phyloP scores from a whole-genome alignment of 83 land plant species.

The Isoetes engelmannii region DNA sequence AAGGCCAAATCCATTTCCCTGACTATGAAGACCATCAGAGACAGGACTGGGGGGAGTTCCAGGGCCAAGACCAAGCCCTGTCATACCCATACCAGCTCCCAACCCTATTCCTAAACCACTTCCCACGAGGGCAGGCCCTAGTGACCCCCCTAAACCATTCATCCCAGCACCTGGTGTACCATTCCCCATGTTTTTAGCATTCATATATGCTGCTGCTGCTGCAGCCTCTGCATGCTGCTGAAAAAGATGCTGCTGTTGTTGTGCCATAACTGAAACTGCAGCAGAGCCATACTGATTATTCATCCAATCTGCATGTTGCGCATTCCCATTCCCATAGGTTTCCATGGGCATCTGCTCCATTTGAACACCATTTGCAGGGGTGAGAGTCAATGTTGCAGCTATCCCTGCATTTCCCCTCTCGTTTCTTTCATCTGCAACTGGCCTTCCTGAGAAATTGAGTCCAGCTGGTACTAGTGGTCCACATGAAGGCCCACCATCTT shows the following conservation, averaged over 20 bases:
- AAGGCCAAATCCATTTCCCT: slow-evolving; percentile 40
- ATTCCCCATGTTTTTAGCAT: slow-evolving; percentile 19
- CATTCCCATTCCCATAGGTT: slow-evolving; percentile 35
- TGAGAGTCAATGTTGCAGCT: background rate
- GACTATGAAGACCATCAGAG: slow-evolving; percentile 33
- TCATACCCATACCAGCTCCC: background rate
- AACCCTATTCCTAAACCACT: slow-evolving; percentile 7
- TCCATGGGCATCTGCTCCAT: slow-evolving; percentile 28
- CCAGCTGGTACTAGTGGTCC: slow-evolving; percentile 21
- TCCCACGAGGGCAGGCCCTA: slow-evolving; percentile 14
- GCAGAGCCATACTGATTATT: slow-evolving; percentile 8
- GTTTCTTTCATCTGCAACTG: slow-evolving; percentile 8
- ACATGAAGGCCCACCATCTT: slow-evolving; percentile 34
- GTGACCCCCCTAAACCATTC: slow-evolving; percentile 31
- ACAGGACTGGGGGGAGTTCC: slow-evolving; percentile 39
- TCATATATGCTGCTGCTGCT: slow-evolving; percentile 33
- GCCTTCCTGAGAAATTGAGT: slow-evolving; percentile 14
- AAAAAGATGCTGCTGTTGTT: slow-evolving; percentile 25
- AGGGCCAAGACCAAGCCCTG: slow-evolving; percentile 25
- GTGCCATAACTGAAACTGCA: slow-evolving; percentile 13
- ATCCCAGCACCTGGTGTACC: slow-evolving; percentile 20
- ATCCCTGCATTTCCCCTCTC: background rate
- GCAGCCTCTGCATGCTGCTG: slow-evolving; percentile 31
- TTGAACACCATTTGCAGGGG: slow-evolving; percentile 12
- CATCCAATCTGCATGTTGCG: slow-evolving; percentile 27